Evolutionary conservation across 345 rosid genomes (phyloP).

Genomic region (Turnera subulata): DNA sequence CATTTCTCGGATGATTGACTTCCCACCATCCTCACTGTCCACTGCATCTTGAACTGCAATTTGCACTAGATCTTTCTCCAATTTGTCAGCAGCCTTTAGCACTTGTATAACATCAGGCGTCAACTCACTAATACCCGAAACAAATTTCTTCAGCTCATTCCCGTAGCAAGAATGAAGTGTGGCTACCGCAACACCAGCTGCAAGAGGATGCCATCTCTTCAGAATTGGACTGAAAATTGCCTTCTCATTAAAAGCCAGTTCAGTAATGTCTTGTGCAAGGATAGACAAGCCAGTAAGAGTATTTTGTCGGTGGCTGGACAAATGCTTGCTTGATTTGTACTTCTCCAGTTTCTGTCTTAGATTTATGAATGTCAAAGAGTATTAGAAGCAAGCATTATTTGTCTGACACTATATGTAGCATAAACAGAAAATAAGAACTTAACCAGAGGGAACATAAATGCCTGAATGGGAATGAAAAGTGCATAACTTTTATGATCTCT

Average conservation of each 20-base stretch:
- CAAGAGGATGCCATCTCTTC: conserved; percentile 97
- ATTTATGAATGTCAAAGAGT: no score
- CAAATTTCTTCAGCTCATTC: conserved; percentile 79
- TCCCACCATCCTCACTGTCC: conserved; percentile 97
- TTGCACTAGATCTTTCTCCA: conserved; percentile 97
- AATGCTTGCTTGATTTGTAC: conserved; percentile 76
- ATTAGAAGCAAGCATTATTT: no score
- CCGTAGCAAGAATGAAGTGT: conserved; percentile 95
- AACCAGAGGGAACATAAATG: no score
- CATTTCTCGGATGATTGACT: conserved; percentile 96
- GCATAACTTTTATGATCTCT: no score
- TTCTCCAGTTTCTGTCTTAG: conserved; percentile 83
- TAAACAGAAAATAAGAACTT: conserved; percentile 11
- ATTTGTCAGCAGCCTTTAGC: conserved; percentile 86
- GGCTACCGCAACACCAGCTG: conserved; percentile 98
- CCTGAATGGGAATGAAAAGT: no score
- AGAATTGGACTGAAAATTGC: conserved; percentile 80
- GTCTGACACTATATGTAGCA: no score
- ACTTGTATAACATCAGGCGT: conserved; percentile 87
- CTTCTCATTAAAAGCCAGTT: conserved; percentile 78
- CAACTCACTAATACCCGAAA: conserved; percentile 62
- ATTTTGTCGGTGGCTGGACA: conserved; percentile 56
- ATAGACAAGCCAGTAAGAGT: conserved; percentile 72
- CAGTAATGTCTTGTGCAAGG: conserved; percentile 92
- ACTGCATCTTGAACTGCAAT: conserved; percentile 97